Evolutionary conservation across 495 filamentous ascomycete genomes (phyloP).

Genomic region (Clohesyomyces aquaticus): DNA sequence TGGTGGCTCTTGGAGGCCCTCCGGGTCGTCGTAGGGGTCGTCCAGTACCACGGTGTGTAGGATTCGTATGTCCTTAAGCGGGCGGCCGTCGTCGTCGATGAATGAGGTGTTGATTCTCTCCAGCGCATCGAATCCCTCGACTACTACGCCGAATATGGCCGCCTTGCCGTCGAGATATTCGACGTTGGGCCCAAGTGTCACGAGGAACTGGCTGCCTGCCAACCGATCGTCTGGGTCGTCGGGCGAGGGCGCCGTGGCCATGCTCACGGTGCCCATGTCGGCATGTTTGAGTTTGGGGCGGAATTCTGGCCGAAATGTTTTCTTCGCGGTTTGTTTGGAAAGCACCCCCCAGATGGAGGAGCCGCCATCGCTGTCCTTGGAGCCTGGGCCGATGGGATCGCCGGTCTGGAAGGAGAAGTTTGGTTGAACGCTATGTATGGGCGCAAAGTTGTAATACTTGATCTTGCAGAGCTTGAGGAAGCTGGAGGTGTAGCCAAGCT

Average conservation of each 20-base stretch:
- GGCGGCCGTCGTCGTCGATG: constrained; percentile 79
- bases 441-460: constrained; percentile 98
- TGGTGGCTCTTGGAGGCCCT: constrained; percentile 72
- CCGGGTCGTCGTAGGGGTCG: constrained; percentile 82
- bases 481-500: constrained; percentile 56
- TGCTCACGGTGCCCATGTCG: constrained; percentile 87
- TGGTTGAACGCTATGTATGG: constrained; percentile 83
- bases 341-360: constrained; percentile 88
- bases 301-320: constrained; percentile 80
- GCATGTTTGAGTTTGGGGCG: constrained; percentile 82
- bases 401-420: constrained; percentile 95
- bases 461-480: constrained; percentile 97
- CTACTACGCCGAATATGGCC: constrained; percentile 91
- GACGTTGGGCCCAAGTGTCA: constrained; percentile 83
- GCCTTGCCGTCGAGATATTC: constrained; percentile 90
- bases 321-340: constrained; percentile 62
- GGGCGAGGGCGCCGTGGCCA: constrained; percentile 80
- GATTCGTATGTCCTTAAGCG: constrained; percentile 89
- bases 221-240: constrained; percentile 79
- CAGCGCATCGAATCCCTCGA: constrained; percentile 87
- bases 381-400: constrained; percentile 84
- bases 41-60: constrained; percentile 88
- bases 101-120: constrained; percentile 93
- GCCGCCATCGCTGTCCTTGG: constrained; percentile 83
- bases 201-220: constrained; percentile 85